Evolutionary conservation across 2,329 filamentous ascomycete species (phyloP), one percentile per base, ranked within the genome.

Genomic region (Alternaria novae-zelandiae): DNA sequence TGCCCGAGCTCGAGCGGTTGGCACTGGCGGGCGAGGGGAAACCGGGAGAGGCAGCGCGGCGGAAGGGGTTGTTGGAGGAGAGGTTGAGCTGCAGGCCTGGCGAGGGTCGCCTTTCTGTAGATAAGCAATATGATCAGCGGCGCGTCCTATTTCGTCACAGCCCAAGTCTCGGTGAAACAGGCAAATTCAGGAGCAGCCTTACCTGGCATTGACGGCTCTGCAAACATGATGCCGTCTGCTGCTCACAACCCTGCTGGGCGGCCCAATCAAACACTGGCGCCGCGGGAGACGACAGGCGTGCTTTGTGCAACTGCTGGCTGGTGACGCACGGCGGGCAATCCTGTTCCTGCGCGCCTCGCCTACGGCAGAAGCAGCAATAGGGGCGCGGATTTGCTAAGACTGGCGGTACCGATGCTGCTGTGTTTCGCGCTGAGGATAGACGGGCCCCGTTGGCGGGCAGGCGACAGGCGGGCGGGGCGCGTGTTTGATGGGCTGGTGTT

Each of bases 1-100:
- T 87, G 80, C 88, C 87, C 86, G 89, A 68, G 56, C 68, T 73
- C 55, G 66, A 68, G 64, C 70, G 71, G 61, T 70, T 58, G 57
- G 63, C 65, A 86, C 90, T 66, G 80, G 80, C 49, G 60, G 75
- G 76, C 36, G 74, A 76, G 60, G 74, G 70, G 60, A 76, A 62
- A 49, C 68, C 74, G 63, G 83, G 90, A 67, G 90, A 92, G 41
- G 85, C 83, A 68, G 89, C 88, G 75, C 90, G 92, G 83, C 91
- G 90, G 77, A 87, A 94, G 66, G 91, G 91, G 78, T 94, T 94
- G 86, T 94, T 94, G 79, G 90, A 89, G 75, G 82, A 81, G 61
- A 94, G 87, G 80, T 89, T 90, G 78, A 91, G 82, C 58, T 86
- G 83, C 76, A 90, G 83, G 70, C 84, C 85, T 68, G 86, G 79